Base-by-base conservation (phyloP, 2,329 filamentous ascomycete species). In the Drechslera avenae region DNA sequence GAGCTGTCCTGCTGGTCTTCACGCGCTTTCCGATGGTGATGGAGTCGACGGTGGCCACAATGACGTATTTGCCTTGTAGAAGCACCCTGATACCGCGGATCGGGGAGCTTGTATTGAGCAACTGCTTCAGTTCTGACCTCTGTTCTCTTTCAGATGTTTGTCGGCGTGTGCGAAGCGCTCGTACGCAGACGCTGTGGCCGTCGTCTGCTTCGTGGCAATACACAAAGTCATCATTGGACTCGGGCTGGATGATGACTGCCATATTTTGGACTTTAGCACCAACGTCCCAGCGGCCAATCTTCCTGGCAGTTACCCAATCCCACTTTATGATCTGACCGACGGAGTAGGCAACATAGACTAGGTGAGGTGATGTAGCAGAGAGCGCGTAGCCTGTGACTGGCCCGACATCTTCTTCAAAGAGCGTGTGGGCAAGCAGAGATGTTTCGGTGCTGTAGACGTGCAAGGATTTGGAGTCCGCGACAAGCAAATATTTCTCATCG, bases 381-480 rank as follows among this genome's bases (percentile, higher is more conserved):
- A 85, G 59, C 16, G 77, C 76, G 63, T 80, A 85, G 18, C 78
- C 77, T 17, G 78, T 73, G 17, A 87, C 75, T 9, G 68, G 39
- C 12, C 61, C 72, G 17, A 78, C 72, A 63, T 73, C 59, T 16
- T 61, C 67, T 60, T 78, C 59, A n/a, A 75, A 72, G 40, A 97
- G 86, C 48, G 86, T 84, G 60, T 90, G 86, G 37, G 90, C 79
- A 17, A 95, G 83, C 41, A 95, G 83, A 1, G 94, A 97, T 46
- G 91, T 91, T 57, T 84, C 79, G 23, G 90, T 84, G 1, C 89
- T 89, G 73, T 94, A 96, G 19, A 96, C 82, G 69, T 91, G 88
- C 46, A 97, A 79, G 8, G 87, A 87, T 21, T 84, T 86, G 53
- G 86, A 83, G 65, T 90, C 90, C 26, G 87, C 84, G 48, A 96